A percentile compares a stretch with the other conserved stretches of the same genome.
Evolutionary conservation across 257 asterid species (phyloP).

Genomic region (Nicotiana obtusifolia): DNA sequence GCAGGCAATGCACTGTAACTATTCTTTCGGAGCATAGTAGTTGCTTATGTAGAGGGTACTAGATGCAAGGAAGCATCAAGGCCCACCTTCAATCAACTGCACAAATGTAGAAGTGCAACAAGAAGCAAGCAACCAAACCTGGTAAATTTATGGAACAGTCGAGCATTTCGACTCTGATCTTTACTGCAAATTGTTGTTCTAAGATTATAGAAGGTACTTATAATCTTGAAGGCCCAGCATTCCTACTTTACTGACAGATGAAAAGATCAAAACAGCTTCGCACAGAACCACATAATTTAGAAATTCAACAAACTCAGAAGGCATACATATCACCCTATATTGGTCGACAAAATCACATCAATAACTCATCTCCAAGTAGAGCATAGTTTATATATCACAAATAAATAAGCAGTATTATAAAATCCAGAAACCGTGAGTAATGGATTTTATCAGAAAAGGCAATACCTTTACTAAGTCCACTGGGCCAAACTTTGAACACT

Average conservation of each 20-base stretch:
- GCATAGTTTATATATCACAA: not conserved
- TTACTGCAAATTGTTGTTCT: not conserved
- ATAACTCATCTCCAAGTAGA: not conserved
- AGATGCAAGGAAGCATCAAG: constrained; percentile 5
- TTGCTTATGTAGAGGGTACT: not conserved
- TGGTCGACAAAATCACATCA: not conserved
- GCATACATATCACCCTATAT: not conserved
- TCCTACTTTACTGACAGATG: constrained; percentile 1
- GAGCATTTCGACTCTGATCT: not conserved
- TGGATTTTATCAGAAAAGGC: not conserved
- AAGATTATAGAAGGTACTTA: not conserved
- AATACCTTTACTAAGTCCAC: constrained; percentile 75
- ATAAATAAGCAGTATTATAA: not conserved
- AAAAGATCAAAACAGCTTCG: not conserved
- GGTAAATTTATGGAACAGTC: not conserved
- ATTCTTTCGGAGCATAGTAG: not conserved
- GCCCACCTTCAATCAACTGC: not conserved
- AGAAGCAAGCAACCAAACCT: not conserved
- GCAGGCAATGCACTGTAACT: not conserved
- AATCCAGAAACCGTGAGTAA: not conserved
- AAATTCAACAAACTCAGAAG: not conserved
- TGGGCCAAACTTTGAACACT: constrained; percentile 89
- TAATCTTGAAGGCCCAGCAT: not conserved
- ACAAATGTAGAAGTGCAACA: not conserved
- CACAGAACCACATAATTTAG: not conserved